phyloP scores from a whole-genome alignment of 257 asterid species.

The Scutellaria barbata region DNA sequence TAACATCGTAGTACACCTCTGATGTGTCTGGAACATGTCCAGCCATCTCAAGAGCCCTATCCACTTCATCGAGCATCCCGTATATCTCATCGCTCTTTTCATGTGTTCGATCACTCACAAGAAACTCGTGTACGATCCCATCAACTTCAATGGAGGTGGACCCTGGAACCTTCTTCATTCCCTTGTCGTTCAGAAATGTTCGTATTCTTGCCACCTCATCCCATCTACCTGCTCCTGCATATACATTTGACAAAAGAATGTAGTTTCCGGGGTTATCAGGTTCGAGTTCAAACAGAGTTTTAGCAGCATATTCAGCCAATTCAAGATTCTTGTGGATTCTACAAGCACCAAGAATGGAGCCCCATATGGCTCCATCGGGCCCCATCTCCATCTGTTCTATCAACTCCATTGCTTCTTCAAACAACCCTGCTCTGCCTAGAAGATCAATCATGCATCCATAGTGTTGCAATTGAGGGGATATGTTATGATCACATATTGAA shows the following conservation, averaged over 20 bases:
- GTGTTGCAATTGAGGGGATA: constrained; percentile 49
- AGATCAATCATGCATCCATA: constrained; percentile 55
- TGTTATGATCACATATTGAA: constrained; percentile 37
- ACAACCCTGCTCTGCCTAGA: constrained; percentile 43
- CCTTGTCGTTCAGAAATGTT: constrained; percentile 46
- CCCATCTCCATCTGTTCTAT: constrained; percentile 43
- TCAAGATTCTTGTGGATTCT: constrained; percentile 43
- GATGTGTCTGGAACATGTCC: constrained; percentile 50
- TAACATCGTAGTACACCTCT: constrained; percentile 52
- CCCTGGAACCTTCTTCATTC: constrained; percentile 55
- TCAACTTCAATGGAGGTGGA: constrained; percentile 57
- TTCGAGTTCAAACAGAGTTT: constrained; percentile 39
- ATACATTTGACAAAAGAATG: constrained; percentile 48
- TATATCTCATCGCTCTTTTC: constrained; percentile 42
- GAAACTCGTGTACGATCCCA: constrained; percentile 49
- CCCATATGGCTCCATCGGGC: constrained; percentile 57
- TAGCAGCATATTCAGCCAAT: constrained; percentile 46
- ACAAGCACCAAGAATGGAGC: constrained; percentile 53
- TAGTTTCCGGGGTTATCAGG: constrained; percentile 46
- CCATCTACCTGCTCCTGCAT: constrained; percentile 52
- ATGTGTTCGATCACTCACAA: constrained; percentile 51
- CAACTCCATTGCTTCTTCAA: constrained; percentile 48
- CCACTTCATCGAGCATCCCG: constrained; percentile 47
- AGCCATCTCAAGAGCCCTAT: constrained; percentile 34
- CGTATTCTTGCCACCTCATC: constrained; percentile 52